phyloP scores from a whole-genome alignment of 1,284 basidiomycete species.

The Ceratobasidium sp. region DNA sequence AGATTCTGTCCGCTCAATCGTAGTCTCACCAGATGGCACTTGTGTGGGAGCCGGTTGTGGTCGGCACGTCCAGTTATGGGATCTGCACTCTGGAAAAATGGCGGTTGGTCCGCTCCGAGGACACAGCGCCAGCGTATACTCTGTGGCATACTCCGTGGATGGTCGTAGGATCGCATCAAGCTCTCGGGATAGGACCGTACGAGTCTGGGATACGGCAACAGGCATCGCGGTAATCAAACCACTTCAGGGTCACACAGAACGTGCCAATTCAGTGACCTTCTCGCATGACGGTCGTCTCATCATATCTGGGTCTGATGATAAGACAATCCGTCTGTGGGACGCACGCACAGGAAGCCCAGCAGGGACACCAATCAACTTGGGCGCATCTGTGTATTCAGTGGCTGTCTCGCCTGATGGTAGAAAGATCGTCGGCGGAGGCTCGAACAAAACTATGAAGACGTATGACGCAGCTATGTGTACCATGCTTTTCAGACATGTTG shows the following conservation, averaged over 20 bases:
- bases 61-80: too few relatives aligned
- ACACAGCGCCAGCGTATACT: slow-evolving; percentile 22
- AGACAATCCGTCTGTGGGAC: not conserved
- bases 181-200: slow-evolving; percentile 31
- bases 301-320: too few relatives aligned
- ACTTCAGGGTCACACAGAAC: too few relatives aligned
- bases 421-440: slow-evolving; percentile 31
- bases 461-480: slow-evolving; percentile 37
- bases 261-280: too few relatives aligned
- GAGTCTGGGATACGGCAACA: slow-evolving; percentile 22
- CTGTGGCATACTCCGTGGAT: slow-evolving; percentile 27
- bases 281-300: too few relatives aligned
- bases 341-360: not conserved
- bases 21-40: too few relatives aligned
- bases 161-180: slow-evolving; percentile 31
- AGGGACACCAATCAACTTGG: not conserved
- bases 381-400: not conserved
- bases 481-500: slow-evolving; percentile 48
- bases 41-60: too few relatives aligned
- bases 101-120: slow-evolving; percentile 8
- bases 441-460: slow-evolving; percentile 28
- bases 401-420: slow-evolving; percentile 44
- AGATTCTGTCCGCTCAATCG: too few relatives aligned
- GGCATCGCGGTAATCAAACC: too few relatives aligned
- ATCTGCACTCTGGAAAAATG: too few relatives aligned